phyloP scores from a whole-genome alignment of 2,329 filamentous ascomycete species.

The Curvularia sp. region DNA sequence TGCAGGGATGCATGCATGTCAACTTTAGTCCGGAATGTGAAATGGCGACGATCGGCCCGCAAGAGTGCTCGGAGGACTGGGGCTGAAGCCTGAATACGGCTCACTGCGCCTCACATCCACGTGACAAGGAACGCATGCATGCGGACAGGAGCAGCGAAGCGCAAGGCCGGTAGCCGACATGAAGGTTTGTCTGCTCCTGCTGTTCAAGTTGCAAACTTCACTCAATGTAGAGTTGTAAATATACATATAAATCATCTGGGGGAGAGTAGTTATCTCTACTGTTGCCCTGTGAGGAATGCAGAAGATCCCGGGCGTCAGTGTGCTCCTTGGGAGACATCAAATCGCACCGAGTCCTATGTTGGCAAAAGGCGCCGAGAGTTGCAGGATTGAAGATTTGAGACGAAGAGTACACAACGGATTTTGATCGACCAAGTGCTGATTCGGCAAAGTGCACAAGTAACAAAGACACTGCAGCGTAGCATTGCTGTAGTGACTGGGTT shows the following conservation, averaged over 20 bases:
- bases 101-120: constrained; percentile 1
- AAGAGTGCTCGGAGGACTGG: background rate
- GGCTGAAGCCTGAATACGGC: constrained; percentile 2
- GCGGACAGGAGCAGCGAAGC: background rate
- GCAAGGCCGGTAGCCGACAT: background rate
- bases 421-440: background rate
- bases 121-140: constrained; percentile 5
- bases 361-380: too few species aligned
- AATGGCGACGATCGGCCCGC: constrained; percentile 4
- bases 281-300: background rate
- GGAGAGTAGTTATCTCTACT: background rate
- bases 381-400: background rate
- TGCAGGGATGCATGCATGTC: constrained; percentile 8
- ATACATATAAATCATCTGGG: background rate
- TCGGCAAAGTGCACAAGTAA: background rate
- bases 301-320: constrained; percentile 7
- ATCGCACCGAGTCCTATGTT: background rate
- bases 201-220: background rate
- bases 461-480: background rate
- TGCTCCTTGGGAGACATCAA: background rate
- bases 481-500: constrained; percentile 7
- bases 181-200: background rate
- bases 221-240: background rate
- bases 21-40: background rate
- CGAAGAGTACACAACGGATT: background rate